Evolutionary conservation across 169 alveolate species (phyloP), one percentile per base, ranked within the genome.

Genomic region (Eimeria acervulina): DNA sequence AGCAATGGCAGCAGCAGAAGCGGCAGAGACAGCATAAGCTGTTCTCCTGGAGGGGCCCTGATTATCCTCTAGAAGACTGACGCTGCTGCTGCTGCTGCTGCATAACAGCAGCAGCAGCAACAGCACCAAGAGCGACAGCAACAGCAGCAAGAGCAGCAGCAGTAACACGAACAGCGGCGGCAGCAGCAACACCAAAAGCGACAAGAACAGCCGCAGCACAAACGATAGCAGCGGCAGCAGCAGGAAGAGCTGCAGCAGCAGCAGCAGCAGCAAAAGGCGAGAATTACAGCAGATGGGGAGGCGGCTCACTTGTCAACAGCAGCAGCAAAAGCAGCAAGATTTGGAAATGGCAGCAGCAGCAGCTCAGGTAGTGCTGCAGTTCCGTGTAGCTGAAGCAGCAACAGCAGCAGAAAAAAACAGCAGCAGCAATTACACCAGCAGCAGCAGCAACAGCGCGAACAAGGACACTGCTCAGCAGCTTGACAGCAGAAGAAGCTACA

Each of bases 221-320:
- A 76, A n/a, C 88, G 28, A 76, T 59, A 40, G 19, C 89, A 47
- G 55, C 55, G 12, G 55, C 55, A 47, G 55, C 55, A 47, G 55
- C 55, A n/a, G n/a, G n/a, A n/a, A n/a, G n/a, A n/a, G 1, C 51
- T 72, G n/a, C n/a, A 8, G 42, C 4, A n/a, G 84, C 52, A 28
- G 42, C 84, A n/a, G 42, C 84, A 13, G 84, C 42, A 28, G 38
- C 51, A 31, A 10, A 26, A 33, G 51, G 10, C 47, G 51, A 12
- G 52, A 72, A 7, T 8, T 10, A 40, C 31, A 23, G 19, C 17
- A 7, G 38, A 31, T 8, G 21, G 84, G 47, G 17, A 23, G 0
- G 84, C 31, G 21, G 21, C 78, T 15, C 42, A 72, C 84, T 23
- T 72, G 84, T 72, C 84, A 13, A 72, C 84, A n/a, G 84, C 84